These are phyloP conservation scores for Aureobasidium sp. DNA, from an alignment of 2,329 filamentous ascomycete species.

Conservation along the genomic window DNA sequence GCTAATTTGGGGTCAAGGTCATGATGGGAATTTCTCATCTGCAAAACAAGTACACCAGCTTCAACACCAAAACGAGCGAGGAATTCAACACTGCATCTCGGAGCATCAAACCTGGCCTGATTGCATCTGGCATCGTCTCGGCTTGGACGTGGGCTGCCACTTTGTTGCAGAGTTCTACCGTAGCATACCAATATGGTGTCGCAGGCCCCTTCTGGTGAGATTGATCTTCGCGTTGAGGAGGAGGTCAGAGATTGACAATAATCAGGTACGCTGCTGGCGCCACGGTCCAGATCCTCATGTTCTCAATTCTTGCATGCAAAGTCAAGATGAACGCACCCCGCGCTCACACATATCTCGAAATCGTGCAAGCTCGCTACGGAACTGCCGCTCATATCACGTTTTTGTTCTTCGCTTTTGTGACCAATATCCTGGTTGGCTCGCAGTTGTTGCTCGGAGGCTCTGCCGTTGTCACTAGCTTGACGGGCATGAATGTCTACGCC, in stretches of 20 bases:
- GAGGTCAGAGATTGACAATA: neutral
- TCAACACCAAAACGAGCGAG: conserved; percentile 66
- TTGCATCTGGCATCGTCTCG: conserved; percentile 76
- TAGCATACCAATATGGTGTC: conserved; percentile 30
- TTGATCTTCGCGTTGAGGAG: neutral
- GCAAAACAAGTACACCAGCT: conserved; percentile 48
- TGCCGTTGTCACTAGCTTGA: conserved; percentile 38
- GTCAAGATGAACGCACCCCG: conserved; percentile 35
- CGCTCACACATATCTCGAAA: conserved; percentile 35
- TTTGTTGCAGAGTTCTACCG: conserved; percentile 28
- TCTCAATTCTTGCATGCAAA: conserved; percentile 36
- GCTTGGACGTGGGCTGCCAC: conserved; percentile 67
- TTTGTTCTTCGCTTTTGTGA: conserved; percentile 37
- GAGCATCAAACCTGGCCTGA: conserved; percentile 78
- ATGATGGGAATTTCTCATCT: conserved; percentile 20
- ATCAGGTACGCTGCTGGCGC: conserved; percentile 35
- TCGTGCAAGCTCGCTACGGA: conserved; percentile 34
- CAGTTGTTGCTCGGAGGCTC: conserved; percentile 39
- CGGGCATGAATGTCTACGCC: conserved; percentile 40
- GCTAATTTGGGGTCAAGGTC: neutral
- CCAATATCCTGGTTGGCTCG: conserved; percentile 38
- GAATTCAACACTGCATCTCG: conserved; percentile 84
- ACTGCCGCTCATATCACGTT: conserved; percentile 33
- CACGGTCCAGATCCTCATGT: conserved; percentile 38
- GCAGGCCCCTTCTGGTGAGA: conserved; percentile 18